Conservation (phyloP, 2,329 filamentous ascomycete genomes). For the Pseudocercospora crystallina region DNA sequence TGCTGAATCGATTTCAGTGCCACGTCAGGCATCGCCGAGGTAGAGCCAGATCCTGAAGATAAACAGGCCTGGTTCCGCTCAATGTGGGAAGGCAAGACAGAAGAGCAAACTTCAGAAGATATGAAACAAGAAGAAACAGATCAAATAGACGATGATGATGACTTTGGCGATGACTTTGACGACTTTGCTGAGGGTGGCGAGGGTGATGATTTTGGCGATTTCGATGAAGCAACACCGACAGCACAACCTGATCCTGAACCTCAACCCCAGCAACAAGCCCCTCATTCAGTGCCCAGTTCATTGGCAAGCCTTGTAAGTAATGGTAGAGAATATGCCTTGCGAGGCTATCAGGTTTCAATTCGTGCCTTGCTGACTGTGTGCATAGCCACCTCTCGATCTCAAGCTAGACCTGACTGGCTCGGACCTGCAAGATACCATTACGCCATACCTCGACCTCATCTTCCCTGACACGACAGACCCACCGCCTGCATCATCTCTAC, state of each 20-base stretch:
- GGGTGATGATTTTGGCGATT: constrained; percentile 54
- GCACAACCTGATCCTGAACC: constrained; percentile 25
- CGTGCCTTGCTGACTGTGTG: constrained; percentile 26
- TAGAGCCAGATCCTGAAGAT: constrained; percentile 28
- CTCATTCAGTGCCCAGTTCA: constrained; percentile 35
- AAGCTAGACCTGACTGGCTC: constrained; percentile 43
- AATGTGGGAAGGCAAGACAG: constrained; percentile 32
- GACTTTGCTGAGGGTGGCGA: constrained; percentile 56
- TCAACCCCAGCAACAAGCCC: constrained; percentile 21
- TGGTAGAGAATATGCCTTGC: constrained; percentile 1
- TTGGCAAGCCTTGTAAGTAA: constrained; percentile 51
- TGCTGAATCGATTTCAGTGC: no score
- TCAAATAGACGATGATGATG: constrained; percentile 65
- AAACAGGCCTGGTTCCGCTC: constrained; percentile 34
- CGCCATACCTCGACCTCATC: constrained; percentile 66
- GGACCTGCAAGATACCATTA: constrained; percentile 60
- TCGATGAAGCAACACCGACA: constrained; percentile 41
- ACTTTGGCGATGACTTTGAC: constrained; percentile 69
- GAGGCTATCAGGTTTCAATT: constrained; percentile 6
- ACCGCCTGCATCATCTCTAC: constrained; percentile 26
- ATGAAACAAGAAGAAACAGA: constrained; percentile 13
- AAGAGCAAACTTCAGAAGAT: constrained; percentile 19
- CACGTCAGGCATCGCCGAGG: constrained; percentile 34
- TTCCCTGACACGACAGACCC: constrained; percentile 56
- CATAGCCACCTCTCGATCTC: constrained; percentile 32